A percentile compares a stretch with the other conserved stretches of the same genome.
phyloP scores from a whole-genome alignment of 2,329 filamentous ascomycete genomes.

The Trichoderma pleuroti region DNA sequence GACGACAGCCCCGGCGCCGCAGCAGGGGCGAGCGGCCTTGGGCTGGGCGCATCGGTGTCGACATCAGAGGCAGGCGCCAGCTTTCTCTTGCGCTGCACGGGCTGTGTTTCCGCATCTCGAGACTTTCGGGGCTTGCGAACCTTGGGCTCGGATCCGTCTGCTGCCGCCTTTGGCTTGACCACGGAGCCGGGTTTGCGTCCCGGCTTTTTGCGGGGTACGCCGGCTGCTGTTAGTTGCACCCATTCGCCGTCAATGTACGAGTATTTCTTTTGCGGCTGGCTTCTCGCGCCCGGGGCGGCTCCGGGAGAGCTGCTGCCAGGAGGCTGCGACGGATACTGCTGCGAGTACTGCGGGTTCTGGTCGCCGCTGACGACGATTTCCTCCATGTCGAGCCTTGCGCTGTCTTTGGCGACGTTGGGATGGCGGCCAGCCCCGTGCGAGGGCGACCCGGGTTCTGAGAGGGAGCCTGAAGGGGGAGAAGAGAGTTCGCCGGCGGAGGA shows the following conservation, averaged over 20 bases:
- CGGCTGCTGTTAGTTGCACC: constrained; percentile 54
- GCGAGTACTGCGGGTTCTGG: constrained; percentile 23
- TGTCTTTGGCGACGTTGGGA: constrained; percentile 22
- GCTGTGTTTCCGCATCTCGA: constrained; percentile 56
- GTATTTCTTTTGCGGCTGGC: constrained; percentile 30
- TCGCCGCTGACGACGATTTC: constrained; percentile 49
- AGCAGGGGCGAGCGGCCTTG: constrained; percentile 32
- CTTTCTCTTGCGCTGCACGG: constrained; percentile 55
- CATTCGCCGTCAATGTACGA: constrained; percentile 38
- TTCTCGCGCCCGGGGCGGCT: constrained; percentile 15
- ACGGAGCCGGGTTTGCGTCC: constrained; percentile 61
- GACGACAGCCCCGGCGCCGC: constrained; percentile 28
- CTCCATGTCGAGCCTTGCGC: constrained; percentile 39
- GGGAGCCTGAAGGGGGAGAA: constrained; percentile 48
- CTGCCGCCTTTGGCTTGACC: constrained; percentile 42
- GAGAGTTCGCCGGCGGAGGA: constrained; percentile 49
- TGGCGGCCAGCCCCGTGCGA: constrained; percentile 34
- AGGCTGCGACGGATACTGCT: constrained; percentile 28
- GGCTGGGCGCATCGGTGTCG: constrained; percentile 33
- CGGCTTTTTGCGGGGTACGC: constrained; percentile 59
- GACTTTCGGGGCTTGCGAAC: constrained; percentile 54
- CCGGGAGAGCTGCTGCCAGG: constrained; percentile 21
- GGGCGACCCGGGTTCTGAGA: constrained; percentile 49
- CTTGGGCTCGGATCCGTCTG: constrained; percentile 42
- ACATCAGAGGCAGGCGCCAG: constrained; percentile 38